Evolutionary conservation across 2,329 filamentous ascomycete genomes (phyloP).

Genomic region (Bretziella fagacearum): DNA sequence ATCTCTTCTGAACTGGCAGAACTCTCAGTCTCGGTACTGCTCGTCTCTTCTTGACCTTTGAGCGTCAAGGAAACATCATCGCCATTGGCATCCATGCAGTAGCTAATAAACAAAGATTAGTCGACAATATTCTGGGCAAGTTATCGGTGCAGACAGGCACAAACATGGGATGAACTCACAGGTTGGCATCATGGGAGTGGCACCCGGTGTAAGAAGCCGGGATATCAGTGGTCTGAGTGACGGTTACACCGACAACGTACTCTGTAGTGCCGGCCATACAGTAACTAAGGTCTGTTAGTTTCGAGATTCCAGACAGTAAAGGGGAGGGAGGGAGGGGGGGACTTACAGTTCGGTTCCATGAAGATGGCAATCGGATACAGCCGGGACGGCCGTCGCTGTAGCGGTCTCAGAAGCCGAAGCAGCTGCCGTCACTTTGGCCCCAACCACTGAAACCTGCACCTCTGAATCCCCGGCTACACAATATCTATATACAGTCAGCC

Average conservation of each 20-base stretch:
- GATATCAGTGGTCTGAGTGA: conserved; percentile 37
- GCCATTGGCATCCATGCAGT: conserved; percentile 42
- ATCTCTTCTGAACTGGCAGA: conserved; percentile 17
- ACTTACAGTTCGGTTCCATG: conserved; percentile 27
- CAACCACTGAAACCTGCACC: conserved; percentile 22
- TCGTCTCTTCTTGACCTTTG: conserved; percentile 18
- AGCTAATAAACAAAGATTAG: conserved; percentile 26
- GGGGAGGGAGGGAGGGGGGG: neutral
- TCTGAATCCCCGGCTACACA: conserved; percentile 29
- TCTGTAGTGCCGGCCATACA: conserved; percentile 29
- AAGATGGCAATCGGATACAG: conserved; percentile 27
- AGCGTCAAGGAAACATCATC: conserved; percentile 38
- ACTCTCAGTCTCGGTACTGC: neutral
- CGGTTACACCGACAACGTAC: conserved; percentile 28
- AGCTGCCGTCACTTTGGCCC: conserved; percentile 15
- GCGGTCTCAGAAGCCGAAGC: conserved; percentile 8
- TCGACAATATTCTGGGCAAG: neutral
- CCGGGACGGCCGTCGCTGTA: conserved; percentile 20
- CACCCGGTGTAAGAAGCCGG: conserved; percentile 48
- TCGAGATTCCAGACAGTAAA: neutral
- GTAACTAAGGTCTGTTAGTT: conserved; percentile 21
- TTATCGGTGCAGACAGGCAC: neutral
- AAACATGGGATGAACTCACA: conserved; percentile 26
- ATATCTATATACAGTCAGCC: neutral
- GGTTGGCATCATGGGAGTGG: conserved; percentile 40